A percentile compares a stretch with the other conserved stretches of the same genome.
phyloP scores from a whole-genome alignment of 1,284 basidiomycete species.

The Xerocomus cyaneibrunnescens region DNA sequence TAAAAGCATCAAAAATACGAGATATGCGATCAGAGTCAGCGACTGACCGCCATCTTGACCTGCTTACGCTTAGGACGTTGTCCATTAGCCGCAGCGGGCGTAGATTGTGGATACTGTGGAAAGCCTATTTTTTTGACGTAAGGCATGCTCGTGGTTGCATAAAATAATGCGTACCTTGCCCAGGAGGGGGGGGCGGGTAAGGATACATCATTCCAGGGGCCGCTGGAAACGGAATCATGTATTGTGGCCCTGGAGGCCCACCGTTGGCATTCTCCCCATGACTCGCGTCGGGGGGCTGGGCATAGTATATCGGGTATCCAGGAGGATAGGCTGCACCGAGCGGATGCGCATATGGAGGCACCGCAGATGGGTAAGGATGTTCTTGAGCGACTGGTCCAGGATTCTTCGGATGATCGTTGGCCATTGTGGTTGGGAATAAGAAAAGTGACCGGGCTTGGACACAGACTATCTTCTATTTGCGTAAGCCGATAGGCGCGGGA shows the following conservation, averaged over 20 bases:
- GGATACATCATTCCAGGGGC: slow-evolving; percentile 66
- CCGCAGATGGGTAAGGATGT: slow-evolving; percentile 29
- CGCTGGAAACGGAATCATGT: slow-evolving; percentile 52
- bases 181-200: slow-evolving; percentile 44
- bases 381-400: slow-evolving; percentile 33
- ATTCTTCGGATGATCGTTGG: slow-evolving; percentile 35
- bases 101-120: slow-evolving; percentile 32
- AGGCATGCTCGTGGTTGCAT: slow-evolving; percentile 7
- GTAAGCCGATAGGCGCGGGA: slow-evolving; percentile 34
- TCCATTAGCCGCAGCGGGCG: slow-evolving; percentile 25
- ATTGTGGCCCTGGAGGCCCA: slow-evolving; percentile 45
- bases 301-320: slow-evolving; percentile 37
- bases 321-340: slow-evolving; percentile 34
- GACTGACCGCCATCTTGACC: slow-evolving; percentile 82
- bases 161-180: slow-evolving; percentile 43
- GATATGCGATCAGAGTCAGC: background rate
- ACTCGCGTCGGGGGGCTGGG: slow-evolving; percentile 28
- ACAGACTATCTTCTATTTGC: slow-evolving; percentile 29
- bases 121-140: slow-evolving; percentile 35
- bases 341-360: slow-evolving; percentile 32
- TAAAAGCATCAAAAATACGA: slow-evolving; percentile 4
- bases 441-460: slow-evolving; percentile 27
- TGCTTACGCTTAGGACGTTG: slow-evolving; percentile 72
- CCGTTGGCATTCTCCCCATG: slow-evolving; percentile 47
- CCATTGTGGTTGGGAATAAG: slow-evolving; percentile 28